Evolutionary conservation across 768 basidiomycete genomes (phyloP).

Genomic region (Leccinum imitatum): DNA sequence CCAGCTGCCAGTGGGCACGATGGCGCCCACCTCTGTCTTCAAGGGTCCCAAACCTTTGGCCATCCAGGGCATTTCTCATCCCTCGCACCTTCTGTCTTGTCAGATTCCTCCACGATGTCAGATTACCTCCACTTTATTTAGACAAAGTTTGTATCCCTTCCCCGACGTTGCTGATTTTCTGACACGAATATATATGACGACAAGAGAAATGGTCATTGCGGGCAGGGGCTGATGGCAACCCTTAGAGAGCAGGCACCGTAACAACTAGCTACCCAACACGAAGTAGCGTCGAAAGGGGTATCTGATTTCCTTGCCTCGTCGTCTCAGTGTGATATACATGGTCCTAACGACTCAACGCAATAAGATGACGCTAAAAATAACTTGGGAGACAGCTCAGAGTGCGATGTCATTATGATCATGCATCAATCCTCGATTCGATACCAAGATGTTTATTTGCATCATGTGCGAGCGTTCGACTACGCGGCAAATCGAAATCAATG

Average conservation of each 20-base stretch:
- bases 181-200: not conserved
- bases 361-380: too few relatives aligned
- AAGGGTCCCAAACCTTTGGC: not conserved
- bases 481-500: too few relatives aligned
- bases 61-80: not conserved
- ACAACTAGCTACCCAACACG: not conserved
- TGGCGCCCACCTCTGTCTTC: not conserved
- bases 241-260: not conserved
- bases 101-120: not conserved
- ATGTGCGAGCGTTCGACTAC: too few relatives aligned
- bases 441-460: too few relatives aligned
- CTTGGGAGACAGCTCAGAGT: too few relatives aligned
- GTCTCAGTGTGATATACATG: too few relatives aligned
- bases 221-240: not conserved
- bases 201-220: not conserved
- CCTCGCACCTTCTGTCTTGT: not conserved
- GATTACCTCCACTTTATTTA: not conserved
- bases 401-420: too few relatives aligned
- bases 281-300: too few relatives aligned
- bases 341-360: too few relatives aligned
- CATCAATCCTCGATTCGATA: too few relatives aligned
- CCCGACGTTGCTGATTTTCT: not conserved
- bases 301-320: too few relatives aligned
- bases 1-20: not conserved
- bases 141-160: not conserved